Evolutionary conservation across 73 alveolate genomes (phyloP), one percentile per base, ranked within the genome.

Genomic region (Durusdinium trenchii): DNA sequence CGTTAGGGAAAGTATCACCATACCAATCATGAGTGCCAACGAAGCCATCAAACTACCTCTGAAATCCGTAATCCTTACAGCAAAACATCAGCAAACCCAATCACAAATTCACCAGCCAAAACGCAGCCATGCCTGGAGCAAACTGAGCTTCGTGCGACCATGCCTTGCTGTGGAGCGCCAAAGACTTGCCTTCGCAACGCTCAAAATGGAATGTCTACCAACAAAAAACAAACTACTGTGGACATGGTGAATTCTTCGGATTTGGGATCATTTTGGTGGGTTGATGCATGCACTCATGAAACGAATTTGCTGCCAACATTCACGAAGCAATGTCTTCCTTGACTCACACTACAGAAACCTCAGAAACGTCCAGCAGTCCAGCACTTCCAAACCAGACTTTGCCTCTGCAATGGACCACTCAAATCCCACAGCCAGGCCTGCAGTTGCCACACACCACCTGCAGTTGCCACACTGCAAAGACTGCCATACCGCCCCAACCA

Each of bases 151-250:
- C 6, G 18, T 60, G 52, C 86, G 35, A 75, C 86, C 86, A 75
- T 75, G 54, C 86, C 86, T 9, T 32, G 54, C 52, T 40, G 54
- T 18, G 86, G 86, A 18, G 86, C 86, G 16, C 86, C 86, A 40
- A 75, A 75, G 50, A 75, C 86, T 40, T 75, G 86, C 86, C 86
- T 75, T 28, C 54, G 86, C 40, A 23, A 30, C 7, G 35, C 43
- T 10, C n/a, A n/a, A n/a, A n/a, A n/a, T n/a, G n/a, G n/a, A n/a
- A n/a, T n/a, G n/a, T n/a, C n/a, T n/a, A n/a, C n/a, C 9, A 54
- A 20, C 28, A 54, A 54, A 54, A 54, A 54, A 54, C 64, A 54
- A 54, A 54, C 9, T 20, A 20, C 28, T 54, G 64, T 54, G 9
- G 64, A 54, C 9, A 54, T 54, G 64, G 28, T 20, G 64, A 54